These are phyloP conservation scores for Brettanomyces bruxellensis DNA, from an alignment of 805 yeast genomes.

Conservation along the genomic window DNA sequence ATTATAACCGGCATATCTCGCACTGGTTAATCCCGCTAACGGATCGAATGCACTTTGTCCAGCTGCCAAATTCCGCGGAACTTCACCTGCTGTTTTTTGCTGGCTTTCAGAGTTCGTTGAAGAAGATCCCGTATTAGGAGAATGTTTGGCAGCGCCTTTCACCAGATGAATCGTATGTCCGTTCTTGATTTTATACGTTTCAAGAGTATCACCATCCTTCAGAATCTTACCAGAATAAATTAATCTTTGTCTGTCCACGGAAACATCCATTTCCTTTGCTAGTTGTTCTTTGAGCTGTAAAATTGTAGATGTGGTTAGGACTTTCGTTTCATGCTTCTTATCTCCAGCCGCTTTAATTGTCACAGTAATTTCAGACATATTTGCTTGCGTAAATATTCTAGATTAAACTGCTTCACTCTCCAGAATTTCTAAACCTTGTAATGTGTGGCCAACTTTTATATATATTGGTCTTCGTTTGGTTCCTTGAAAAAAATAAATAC, in stretches of 20 bases:
- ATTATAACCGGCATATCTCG: constrained; percentile 84
- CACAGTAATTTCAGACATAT: constrained; percentile 12
- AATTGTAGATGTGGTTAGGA: constrained; percentile 48
- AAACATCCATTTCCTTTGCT: constrained; percentile 51
- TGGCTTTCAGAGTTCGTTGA: constrained; percentile 3
- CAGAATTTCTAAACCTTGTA: no score
- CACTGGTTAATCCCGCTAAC: constrained; percentile 86
- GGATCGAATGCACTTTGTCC: constrained; percentile 89
- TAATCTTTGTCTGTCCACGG: constrained; percentile 75
- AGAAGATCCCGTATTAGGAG: constrained; percentile 11
- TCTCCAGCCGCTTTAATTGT: constrained; percentile 49
- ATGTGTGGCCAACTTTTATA: no score
- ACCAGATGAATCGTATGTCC: constrained; percentile 90
- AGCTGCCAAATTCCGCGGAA: constrained; percentile 76
- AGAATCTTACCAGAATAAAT: constrained; percentile 92
- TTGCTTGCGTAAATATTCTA: neutral
- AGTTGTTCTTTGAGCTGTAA: constrained; percentile 60
- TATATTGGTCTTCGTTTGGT: no score
- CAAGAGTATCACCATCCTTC: constrained; percentile 72
- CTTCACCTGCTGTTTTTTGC: constrained; percentile 20
- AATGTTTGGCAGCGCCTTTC: constrained; percentile 51
- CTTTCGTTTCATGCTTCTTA: constrained; percentile 60
- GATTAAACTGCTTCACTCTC: no score
- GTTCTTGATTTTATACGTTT: constrained; percentile 67
- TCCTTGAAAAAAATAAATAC: no score